Evolutionary conservation across 2,329 filamentous ascomycete genomes (phyloP), one percentile per base, ranked within the genome.

Genomic region (Ceratocystis ficicola): DNA sequence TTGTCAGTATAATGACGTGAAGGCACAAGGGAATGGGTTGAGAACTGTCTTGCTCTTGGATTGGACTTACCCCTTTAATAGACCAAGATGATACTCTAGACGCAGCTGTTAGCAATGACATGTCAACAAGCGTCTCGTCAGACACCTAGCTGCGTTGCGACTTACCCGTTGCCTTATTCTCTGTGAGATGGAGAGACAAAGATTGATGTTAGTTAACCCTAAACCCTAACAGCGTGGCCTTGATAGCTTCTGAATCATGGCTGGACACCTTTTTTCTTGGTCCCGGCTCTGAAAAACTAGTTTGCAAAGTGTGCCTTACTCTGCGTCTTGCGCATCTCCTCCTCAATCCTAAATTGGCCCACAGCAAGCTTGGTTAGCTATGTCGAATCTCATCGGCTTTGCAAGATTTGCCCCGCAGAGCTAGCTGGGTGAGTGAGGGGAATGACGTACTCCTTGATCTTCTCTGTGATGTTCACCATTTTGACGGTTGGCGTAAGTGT

Each of bases 401-500:
- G 17, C 44, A 46, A 52, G 36, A 41, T 20, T 6, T 44, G 64
- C 64, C 64, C 64, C 64, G 64, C 55, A 65, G 8, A 48, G 44
- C 17, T 20, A 25, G 10, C 20, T 25, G 48, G 20, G 20, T 20
- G 28, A 32, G 22, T 46, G 44, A 20, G 20, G 22, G 44, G 28
- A 7, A 12, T 28, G 22, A 75, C 86, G 73, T 78, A 96, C 93
- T 97, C 94, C 83, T 99, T 99, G 80, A 99, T 99, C 83, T 96
- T 97, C 66, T 99, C 95, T 70, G 94, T 97, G 71, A 99, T 99
- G 80, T 97, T 97, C 77, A 97, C 94, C 94, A 99, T 99, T 41
- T 41, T 41, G 36, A 12, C 36, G 73, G 78, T 83, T 76, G 66
- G 69, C 69, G 68, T n/a, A 41, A 10, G 36, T 41, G 36, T 41